Conservation (phyloP, 2,329 filamentous ascomycete species). For the Penicillium sclerotiorum region DNA sequence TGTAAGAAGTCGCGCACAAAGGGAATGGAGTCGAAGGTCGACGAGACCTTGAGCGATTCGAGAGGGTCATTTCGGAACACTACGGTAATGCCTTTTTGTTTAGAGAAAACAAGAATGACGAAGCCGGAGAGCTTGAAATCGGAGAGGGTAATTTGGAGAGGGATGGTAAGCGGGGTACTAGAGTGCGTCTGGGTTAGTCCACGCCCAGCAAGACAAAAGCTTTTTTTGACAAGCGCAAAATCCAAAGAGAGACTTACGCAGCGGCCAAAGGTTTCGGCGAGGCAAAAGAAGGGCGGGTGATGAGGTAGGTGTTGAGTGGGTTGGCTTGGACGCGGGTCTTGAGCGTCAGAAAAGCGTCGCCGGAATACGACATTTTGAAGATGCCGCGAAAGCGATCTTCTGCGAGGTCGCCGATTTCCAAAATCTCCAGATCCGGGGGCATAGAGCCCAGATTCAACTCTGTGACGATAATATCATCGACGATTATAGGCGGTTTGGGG, state of each 20-base stretch:
- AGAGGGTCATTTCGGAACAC: conserved; percentile 98
- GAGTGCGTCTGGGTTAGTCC: conserved; percentile 13
- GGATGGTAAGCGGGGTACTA: conserved; percentile 85
- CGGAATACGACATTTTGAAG: conserved; percentile 98
- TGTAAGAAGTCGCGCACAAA: conserved; percentile 98
- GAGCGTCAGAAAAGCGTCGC: conserved; percentile 91
- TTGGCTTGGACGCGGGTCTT: conserved; percentile 98
- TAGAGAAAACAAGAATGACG: conserved; percentile 96
- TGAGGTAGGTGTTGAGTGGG: conserved; percentile 92
- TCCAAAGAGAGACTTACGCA: conserved; percentile 49
- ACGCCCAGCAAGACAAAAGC: neutral
- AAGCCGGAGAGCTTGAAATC: conserved; percentile 96
- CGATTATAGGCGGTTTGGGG: conserved; percentile 96
- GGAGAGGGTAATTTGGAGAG: conserved; percentile 93
- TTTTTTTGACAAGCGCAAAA: neutral
- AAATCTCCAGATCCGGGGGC: conserved; percentile 90
- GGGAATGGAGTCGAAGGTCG: conserved; percentile 97
- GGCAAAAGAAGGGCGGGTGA: conserved; percentile 87
- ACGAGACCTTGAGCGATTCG: conserved; percentile 96
- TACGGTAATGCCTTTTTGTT: conserved; percentile 92
- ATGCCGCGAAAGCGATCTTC: conserved; percentile 97
- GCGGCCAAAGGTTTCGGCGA: conserved; percentile 91
- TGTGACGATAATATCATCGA: conserved; percentile 98
- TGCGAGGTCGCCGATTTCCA: conserved; percentile 96
- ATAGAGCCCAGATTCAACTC: conserved; percentile 96